Evolutionary conservation across 768 basidiomycete species (phyloP).

Genomic region (Xerocomellus chrysenteron): DNA sequence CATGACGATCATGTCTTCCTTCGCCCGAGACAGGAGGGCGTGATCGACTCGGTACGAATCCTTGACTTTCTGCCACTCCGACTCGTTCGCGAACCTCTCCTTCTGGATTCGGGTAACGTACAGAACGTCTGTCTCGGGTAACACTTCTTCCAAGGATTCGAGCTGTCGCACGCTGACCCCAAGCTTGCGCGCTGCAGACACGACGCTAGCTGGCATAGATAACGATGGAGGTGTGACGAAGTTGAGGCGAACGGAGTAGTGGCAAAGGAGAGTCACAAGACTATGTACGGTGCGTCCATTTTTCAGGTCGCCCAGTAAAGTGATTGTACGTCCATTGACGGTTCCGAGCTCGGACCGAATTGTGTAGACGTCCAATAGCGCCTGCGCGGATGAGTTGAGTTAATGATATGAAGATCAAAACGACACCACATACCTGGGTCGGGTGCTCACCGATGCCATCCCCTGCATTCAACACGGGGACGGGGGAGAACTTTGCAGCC

Average conservation of each 20-base stretch:
- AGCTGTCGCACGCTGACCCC: conserved; percentile 77
- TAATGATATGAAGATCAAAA: background rate
- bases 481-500: conserved; percentile 95
- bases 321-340: conserved; percentile 93
- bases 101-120: conserved; percentile 97
- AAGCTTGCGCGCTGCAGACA: conserved; percentile 79
- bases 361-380: conserved; percentile 85
- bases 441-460: conserved; percentile 98
- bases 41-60: conserved; percentile 93
- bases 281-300: conserved; percentile 98
- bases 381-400: conserved; percentile 41
- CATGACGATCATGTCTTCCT: conserved; percentile 98
- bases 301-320: conserved; percentile 92
- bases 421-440: conserved; percentile 64
- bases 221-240: conserved; percentile 88
- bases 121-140: conserved; percentile 91
- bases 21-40: conserved; percentile 87
- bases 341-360: conserved; percentile 98
- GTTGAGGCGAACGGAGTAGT: conserved; percentile 93
- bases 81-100: conserved; percentile 81
- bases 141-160: conserved; percentile 88
- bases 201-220: conserved; percentile 85
- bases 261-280: conserved; percentile 85
- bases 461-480: conserved; percentile 95
- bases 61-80: conserved; percentile 89